Conservation (phyloP, 2,329 filamentous ascomycete genomes). For the Leptosphaerulina australis region DNA sequence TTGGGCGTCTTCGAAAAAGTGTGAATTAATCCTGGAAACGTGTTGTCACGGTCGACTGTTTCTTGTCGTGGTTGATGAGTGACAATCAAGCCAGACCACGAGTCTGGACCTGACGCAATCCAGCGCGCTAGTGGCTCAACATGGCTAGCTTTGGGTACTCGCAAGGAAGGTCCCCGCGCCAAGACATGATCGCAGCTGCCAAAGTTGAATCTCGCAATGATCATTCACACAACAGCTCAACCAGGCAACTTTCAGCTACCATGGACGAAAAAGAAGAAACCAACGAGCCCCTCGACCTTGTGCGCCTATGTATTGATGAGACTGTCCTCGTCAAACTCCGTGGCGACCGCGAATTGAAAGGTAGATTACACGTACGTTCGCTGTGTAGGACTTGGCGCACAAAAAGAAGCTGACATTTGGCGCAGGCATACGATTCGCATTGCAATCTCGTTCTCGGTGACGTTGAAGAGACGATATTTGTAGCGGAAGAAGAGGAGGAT, state of each 20-base stretch:
- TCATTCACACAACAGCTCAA: slow-evolving; percentile 6
- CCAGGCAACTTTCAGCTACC: slow-evolving; percentile 29
- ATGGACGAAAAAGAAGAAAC: slow-evolving; percentile 87
- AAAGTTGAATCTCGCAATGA: slow-evolving; percentile 20
- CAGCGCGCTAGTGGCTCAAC: slow-evolving; percentile 9
- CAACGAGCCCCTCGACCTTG: slow-evolving; percentile 91
- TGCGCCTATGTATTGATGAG: slow-evolving; percentile 92
- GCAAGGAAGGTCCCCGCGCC: slow-evolving; percentile 22
- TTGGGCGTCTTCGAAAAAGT: not conserved
- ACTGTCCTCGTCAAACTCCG: slow-evolving; percentile 96
- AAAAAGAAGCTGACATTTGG: slow-evolving; percentile 17
- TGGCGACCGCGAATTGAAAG: slow-evolving; percentile 93
- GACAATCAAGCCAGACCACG: slow-evolving; percentile 7
- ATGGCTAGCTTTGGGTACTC: slow-evolving; percentile 16
- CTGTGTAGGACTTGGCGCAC: not conserved
- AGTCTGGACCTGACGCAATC: slow-evolving; percentile 24
- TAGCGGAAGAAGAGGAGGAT: slow-evolving; percentile 87
- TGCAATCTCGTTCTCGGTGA: slow-evolving; percentile 97
- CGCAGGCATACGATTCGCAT: slow-evolving; percentile 94
- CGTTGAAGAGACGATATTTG: slow-evolving; percentile 95
- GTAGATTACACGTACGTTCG: slow-evolving; percentile 79
- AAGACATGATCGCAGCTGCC: slow-evolving; percentile 20
- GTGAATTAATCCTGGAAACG: not conserved
- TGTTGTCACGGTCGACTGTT: not conserved
- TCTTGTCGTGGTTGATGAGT: slow-evolving; percentile 9